Conservation (phyloP, 2,329 filamentous ascomycete species). For the Verticillium dahliae region DNA sequence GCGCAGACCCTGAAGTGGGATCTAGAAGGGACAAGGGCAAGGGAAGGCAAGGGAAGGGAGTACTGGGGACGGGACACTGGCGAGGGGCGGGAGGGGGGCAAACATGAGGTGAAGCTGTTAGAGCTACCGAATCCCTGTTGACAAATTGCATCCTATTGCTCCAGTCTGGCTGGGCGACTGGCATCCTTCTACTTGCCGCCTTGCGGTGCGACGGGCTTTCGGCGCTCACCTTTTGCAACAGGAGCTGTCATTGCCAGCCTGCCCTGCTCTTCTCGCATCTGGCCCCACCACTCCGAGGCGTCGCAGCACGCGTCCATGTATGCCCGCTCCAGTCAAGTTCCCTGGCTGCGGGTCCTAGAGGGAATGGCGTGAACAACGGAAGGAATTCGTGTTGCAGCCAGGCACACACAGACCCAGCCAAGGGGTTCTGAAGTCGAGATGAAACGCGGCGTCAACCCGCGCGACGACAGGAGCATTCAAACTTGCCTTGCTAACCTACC, state of each 20-base stretch:
- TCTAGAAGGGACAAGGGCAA: background rate
- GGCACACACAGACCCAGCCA: background rate
- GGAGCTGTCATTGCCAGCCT: background rate
- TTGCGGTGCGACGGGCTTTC: background rate
- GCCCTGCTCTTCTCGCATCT: background rate
- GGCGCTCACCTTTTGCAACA: background rate
- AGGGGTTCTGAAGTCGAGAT: slow-evolving; percentile 15
- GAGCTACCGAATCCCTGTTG: slow-evolving; percentile 1
- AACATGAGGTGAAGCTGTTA: slow-evolving; percentile 3
- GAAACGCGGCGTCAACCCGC: slow-evolving; percentile 28
- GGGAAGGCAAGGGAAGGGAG: background rate
- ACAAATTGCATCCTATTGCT: background rate
- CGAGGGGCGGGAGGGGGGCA: background rate
- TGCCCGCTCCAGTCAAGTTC: background rate
- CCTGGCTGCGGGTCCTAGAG: background rate
- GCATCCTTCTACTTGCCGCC: background rate
- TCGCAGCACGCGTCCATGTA: background rate
- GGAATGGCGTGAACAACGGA: background rate
- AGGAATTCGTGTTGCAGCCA: background rate
- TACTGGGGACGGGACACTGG: background rate
- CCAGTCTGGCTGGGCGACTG: background rate
- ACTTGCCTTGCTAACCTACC: no score
- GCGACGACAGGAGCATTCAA: slow-evolving; percentile 2
- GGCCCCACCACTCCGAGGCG: background rate
- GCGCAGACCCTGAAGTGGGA: background rate